Evolutionary conservation across 768 basidiomycete species (phyloP), one percentile per base, ranked within the genome.

Genomic region (Tricholoma matsutake): DNA sequence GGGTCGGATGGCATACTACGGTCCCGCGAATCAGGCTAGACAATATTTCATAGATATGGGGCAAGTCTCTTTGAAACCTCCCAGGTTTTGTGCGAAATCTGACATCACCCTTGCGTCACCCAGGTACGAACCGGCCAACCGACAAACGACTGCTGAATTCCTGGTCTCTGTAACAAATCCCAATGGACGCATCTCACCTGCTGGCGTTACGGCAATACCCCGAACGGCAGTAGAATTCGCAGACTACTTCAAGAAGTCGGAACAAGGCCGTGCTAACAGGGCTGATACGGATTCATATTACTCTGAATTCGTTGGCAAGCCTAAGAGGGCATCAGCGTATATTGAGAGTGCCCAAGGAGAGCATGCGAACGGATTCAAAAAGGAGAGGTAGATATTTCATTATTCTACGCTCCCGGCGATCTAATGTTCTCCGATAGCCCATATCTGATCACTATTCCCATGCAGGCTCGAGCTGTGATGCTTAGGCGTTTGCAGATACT

Each of bases 1-100:
- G 60, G 89, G 91, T 3, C 76, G 79, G 35, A 86, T 88, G 81
- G 85, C 84, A 28, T 94, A 88, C 76, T 93, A 83, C 59, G 92
- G 92, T 1, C 83, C 83, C 6, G 84, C 85, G 1, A 73, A 80
- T 51, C 73, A 82, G 61, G 92, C 91, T 0, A 78, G 83, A 55
- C 76, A 84, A 61, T 91, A 92, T 71, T 91, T 94, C 77, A 77
- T 87, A 60, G 80, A 84, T 60, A 80, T 89, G 77, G 83, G 75
- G 72, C 73, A 64, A 29, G 66, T 22, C 16, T 29, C 16, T n/a
- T n/a, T 4, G 16, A 52, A n/a, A n/a, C n/a, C 8, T 16, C 22
- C 35, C 29, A 5, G 13, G 13, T 18, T 8, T 6, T 10, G 9
- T n/a, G 16, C 9, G 25, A n/a, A 18, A 14, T 45, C 29, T 57